These are phyloP conservation scores for Guadua angustifolia DNA, from an alignment of 176 grass and related monocot species.

Conservation along the genomic window DNA sequence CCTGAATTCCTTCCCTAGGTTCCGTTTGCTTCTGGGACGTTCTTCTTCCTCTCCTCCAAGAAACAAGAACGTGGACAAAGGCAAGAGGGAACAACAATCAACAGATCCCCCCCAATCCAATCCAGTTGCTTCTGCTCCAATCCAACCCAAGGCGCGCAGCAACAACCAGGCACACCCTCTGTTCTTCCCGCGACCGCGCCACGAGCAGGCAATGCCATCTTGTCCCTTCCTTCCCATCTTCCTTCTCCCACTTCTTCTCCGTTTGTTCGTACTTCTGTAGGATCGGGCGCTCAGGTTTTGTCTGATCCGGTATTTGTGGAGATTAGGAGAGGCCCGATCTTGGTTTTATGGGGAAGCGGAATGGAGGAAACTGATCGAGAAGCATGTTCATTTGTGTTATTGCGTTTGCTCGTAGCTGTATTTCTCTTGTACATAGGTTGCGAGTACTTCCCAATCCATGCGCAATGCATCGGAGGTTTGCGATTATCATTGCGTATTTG, in stretches of 20 bases:
- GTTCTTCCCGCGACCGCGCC: not conserved
- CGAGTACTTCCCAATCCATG: no score
- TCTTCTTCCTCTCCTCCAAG: conserved; percentile 38
- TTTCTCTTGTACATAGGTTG: not conserved
- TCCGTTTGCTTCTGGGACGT: conserved; percentile 11
- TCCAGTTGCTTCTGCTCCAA: conserved; percentile 48
- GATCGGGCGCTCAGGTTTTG: not conserved
- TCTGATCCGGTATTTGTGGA: not conserved
- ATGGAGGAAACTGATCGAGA: not conserved
- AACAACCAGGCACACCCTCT: not conserved
- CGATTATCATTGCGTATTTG: not conserved
- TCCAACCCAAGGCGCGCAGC: not conserved
- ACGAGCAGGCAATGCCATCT: conserved; percentile 40
- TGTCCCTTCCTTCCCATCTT: not conserved
- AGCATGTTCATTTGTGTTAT: not conserved
- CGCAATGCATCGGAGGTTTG: no score
- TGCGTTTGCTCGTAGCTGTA: not conserved
- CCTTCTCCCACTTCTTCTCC: not conserved
- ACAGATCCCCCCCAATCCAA: conserved; percentile 27
- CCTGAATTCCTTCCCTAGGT: not conserved
- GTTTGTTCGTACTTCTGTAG: not conserved
- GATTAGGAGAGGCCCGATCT: not conserved
- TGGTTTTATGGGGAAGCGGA: not conserved
- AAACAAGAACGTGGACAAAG: conserved; percentile 6
- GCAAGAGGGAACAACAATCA: conserved; percentile 1